These are phyloP conservation scores for Straminergon stramineum DNA, from an alignment of 225 moss, liverwort and hornwort species.

Conservation along the genomic window DNA sequence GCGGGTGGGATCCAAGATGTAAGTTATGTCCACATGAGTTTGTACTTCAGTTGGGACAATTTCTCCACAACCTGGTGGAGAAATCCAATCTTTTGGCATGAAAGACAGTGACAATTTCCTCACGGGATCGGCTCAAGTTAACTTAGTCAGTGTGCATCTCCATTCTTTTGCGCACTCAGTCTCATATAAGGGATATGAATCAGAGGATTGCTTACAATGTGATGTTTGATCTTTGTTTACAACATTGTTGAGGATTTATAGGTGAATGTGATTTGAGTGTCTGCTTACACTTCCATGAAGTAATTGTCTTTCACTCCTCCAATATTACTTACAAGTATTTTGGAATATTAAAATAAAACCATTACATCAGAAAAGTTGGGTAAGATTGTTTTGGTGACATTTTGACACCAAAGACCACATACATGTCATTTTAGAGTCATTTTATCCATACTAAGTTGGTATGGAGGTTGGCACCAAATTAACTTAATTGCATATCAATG, in stretches of 20 bases:
- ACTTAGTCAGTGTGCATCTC: neutral
- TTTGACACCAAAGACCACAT: no score
- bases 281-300: neutral
- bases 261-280: neutral
- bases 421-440: no score
- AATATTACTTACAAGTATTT: neutral
- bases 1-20: neutral
- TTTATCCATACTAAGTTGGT: no score
- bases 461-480: no score
- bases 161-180: neutral
- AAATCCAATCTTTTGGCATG: neutral
- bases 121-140: neutral
- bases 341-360: neutral
- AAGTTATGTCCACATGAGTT: conserved; percentile 6
- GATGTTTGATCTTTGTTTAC: neutral
- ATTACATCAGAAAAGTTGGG: no score
- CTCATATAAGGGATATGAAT: neutral
- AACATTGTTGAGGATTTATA: no score
- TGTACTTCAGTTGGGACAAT: neutral
- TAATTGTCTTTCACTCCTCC: neutral
- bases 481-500: no score
- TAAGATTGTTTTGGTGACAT: no score
- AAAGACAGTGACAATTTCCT: neutral
- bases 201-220: neutral
- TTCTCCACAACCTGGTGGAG: neutral